Conservation (phyloP, 306 rosid genomes). For the Trifolium repens region DNA sequence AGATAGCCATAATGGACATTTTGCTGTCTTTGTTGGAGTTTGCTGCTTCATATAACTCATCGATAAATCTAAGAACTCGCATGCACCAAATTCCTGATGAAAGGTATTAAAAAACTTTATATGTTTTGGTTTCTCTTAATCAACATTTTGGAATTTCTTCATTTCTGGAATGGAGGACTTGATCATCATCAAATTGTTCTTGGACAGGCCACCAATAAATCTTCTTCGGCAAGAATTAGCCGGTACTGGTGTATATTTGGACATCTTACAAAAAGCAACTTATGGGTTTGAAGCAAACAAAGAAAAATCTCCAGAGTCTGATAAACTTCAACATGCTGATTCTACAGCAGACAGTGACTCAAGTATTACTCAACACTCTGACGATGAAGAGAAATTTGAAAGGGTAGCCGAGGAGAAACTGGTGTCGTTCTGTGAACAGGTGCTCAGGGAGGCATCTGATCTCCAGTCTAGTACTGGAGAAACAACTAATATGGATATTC, state of each 20-base stretch:
- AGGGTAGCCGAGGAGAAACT: constrained; percentile 88
- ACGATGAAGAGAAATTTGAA: constrained; percentile 69
- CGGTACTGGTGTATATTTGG: constrained; percentile 85
- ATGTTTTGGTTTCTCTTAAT: constrained; percentile 13
- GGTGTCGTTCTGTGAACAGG: constrained; percentile 89
- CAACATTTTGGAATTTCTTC: constrained; percentile 33
- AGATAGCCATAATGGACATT: constrained; percentile 81
- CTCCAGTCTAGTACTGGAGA: constrained; percentile 85
- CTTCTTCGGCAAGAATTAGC: constrained; percentile 94
- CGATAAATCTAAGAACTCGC: constrained; percentile 80
- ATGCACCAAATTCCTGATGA: constrained; percentile 87
- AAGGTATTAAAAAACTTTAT: constrained; percentile 55
- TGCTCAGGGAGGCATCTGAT: constrained; percentile 94
- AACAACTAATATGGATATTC: constrained; percentile 82
- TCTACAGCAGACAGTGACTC: constrained; percentile 46
- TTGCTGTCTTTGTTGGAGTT: constrained; percentile 84
- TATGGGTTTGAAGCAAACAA: constrained; percentile 52
- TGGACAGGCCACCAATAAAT: constrained; percentile 95
- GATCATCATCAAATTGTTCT: constrained; percentile 38
- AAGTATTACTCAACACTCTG: constrained; percentile 47
- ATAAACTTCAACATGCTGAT: constrained; percentile 47
- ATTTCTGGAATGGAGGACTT: constrained; percentile 30
- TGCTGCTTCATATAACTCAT: constrained; percentile 93
- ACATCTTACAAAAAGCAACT: constrained; percentile 84
- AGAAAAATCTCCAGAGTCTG: constrained; percentile 45